phyloP scores from a whole-genome alignment of 768 basidiomycete genomes.

The Clitopilus passeckerianus region DNA sequence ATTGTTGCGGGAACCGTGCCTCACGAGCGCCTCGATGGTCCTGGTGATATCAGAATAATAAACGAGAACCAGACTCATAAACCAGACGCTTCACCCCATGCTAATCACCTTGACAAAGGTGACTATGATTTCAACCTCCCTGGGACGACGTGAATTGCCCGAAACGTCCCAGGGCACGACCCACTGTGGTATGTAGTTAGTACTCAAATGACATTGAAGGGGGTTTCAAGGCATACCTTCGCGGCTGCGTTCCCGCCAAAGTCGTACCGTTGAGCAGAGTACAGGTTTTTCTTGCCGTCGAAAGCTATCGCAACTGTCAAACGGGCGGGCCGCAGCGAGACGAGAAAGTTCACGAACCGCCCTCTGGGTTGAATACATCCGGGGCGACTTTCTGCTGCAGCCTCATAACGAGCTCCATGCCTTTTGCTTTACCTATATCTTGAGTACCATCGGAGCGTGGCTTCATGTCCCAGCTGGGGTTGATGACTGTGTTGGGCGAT shows the following conservation, averaged over 20 bases:
- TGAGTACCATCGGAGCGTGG: constrained; percentile 6
- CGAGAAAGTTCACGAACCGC: constrained; percentile 13
- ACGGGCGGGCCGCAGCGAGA: neutral
- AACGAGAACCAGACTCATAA: no score
- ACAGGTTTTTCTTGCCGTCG: constrained; percentile 30
- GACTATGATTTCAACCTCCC: constrained; percentile 16
- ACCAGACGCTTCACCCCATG: constrained; percentile 11
- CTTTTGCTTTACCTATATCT: constrained; percentile 19
- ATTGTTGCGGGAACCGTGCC: neutral
- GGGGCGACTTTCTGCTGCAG: constrained; percentile 18
- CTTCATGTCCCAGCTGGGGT: constrained; percentile 15
- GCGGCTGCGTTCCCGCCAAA: neutral
- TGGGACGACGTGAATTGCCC: constrained; percentile 2
- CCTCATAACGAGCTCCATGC: constrained; percentile 23
- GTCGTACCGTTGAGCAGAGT: constrained; percentile 15
- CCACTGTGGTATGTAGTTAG: constrained; percentile 10
- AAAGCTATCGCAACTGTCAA: constrained; percentile 14
- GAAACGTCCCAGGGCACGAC: constrained; percentile 14
- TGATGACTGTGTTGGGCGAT: constrained; percentile 11
- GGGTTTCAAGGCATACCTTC: neutral
- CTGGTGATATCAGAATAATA: no score
- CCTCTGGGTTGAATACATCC: constrained; percentile 18
- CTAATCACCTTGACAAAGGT: constrained; percentile 18
- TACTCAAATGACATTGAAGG: neutral
- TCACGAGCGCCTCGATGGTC: neutral